Base-by-base conservation (phyloP, 306 rosid genomes). In the Begonia peltatifolia region DNA sequence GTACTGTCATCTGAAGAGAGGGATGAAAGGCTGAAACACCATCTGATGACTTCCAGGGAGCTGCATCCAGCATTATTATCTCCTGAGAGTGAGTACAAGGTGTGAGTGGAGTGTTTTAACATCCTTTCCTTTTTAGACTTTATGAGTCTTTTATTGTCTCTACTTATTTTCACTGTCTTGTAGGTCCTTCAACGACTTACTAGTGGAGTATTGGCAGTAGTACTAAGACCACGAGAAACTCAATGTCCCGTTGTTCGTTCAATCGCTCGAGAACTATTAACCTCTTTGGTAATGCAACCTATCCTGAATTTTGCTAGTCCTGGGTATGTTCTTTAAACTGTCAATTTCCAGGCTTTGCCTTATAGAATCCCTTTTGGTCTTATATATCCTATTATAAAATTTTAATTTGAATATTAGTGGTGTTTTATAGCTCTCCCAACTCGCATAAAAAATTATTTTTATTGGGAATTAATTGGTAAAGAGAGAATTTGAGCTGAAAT, bases 71-170 rank as follows among this genome's bases (percentile, higher is more conserved):
- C 99, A 6, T 60, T 92, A 61, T 56, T 79, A 66, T 92, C 99
- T 77, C 84, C 94, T 12, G 99, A 79, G 94, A 86, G 96, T 81
- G 96, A 92, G 99, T 83, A 86, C 94, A 92, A 92, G 99, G 99
- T 92, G 96, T 81, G 99, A 73, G 93, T 83, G 93, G 83, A 71
- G 79, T 65, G 78, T 79, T 75, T 71, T 61, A 47, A 71, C 67
- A 71, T 61, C 54, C 70, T 65, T 60, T 4, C 41, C 55, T 43
- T 30, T 30, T 59, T 65, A n/a, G 51, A 42, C 57, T 49, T 23
- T 58, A 41, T 52, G 36, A 30, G 46, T 69, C 52, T 73, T 63
- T 56, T 64, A 68, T 65, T 63, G 36, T 41, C 56, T 46, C 59
- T 68, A 73, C 65, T 75, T 70, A 46, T 58, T 51, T 63, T 47